A percentile compares a stretch with the other conserved stretches of the same genome.
Conservation (phyloP, 352 stramenopile genomes). For the Pythium phragmiticola region DNA sequence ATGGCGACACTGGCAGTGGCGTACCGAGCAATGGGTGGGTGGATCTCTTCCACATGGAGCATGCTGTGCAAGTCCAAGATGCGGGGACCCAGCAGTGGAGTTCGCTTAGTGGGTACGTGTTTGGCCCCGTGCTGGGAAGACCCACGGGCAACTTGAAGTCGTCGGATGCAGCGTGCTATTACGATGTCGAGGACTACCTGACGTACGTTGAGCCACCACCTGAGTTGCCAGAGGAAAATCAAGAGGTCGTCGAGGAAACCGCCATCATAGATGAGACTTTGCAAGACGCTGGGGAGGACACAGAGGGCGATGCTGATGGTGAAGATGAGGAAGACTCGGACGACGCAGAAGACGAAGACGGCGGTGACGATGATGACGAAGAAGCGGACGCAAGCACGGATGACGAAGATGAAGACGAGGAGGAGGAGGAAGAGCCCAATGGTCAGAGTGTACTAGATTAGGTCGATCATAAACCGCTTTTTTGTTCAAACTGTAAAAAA, state of each 20-base stretch:
- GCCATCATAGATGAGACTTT: constrained; percentile 8
- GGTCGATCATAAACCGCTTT: not conserved
- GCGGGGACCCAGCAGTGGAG: constrained; percentile 51
- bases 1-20: constrained; percentile 29
- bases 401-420: constrained; percentile 23
- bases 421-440: constrained; percentile 10
- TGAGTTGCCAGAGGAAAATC: constrained; percentile 4
- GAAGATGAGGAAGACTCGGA: constrained; percentile 24
- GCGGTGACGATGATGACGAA: constrained; percentile 21
- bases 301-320: constrained; percentile 20
- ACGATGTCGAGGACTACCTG: constrained; percentile 64
- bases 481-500: not conserved
- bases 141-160: constrained; percentile 32
- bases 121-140: constrained; percentile 43
- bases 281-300: constrained; percentile 6
- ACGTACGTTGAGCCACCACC: constrained; percentile 44
- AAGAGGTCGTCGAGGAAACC: not conserved
- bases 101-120: constrained; percentile 71
- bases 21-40: constrained; percentile 48
- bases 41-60: constrained; percentile 54
- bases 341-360: constrained; percentile 27
- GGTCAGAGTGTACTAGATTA: not conserved
- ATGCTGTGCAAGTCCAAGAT: constrained; percentile 69
- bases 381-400: constrained; percentile 17
- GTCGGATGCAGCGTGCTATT: constrained; percentile 35